phyloP scores from a whole-genome alignment of 1,284 basidiomycete genomes.

The Sporisorium exsertum region DNA sequence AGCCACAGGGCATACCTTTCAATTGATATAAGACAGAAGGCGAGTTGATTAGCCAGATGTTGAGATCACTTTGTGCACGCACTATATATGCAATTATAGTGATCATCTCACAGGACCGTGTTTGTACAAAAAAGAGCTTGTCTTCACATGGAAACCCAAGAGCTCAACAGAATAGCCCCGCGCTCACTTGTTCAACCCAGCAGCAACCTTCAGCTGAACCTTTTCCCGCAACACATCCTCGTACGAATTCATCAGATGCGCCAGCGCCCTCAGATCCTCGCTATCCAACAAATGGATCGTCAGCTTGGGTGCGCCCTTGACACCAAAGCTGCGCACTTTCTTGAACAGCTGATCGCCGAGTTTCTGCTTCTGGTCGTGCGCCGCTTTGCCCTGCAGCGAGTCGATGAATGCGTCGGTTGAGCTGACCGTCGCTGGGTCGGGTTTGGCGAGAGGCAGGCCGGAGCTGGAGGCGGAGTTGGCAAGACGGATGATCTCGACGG shows the following conservation, averaged over 20 bases:
- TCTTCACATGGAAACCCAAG: background rate
- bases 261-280: slow-evolving; percentile 83
- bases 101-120: background rate
- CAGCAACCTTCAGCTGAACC: slow-evolving; percentile 44
- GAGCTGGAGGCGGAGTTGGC: slow-evolving; percentile 72
- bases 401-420: slow-evolving; percentile 84
- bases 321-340: slow-evolving; percentile 80
- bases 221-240: slow-evolving; percentile 80
- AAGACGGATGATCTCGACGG: slow-evolving; percentile 75
- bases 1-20: too few species aligned
- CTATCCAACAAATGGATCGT: slow-evolving; percentile 82
- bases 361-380: slow-evolving; percentile 80
- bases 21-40: too few species aligned
- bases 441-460: slow-evolving; percentile 77
- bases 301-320: slow-evolving; percentile 76
- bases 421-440: slow-evolving; percentile 77
- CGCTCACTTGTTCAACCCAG: slow-evolving; percentile 42
- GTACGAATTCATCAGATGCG: slow-evolving; percentile 88
- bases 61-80: too few species aligned
- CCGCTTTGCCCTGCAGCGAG: slow-evolving; percentile 75
- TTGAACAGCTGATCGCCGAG: slow-evolving; percentile 73
- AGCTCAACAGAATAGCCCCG: background rate
- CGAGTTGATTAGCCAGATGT: too few species aligned
- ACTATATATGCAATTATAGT: too few species aligned
- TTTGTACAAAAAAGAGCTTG: background rate